Evolutionary conservation across 139 green algal species (phyloP).

Genomic region (Medakamo hakoo): DNA sequence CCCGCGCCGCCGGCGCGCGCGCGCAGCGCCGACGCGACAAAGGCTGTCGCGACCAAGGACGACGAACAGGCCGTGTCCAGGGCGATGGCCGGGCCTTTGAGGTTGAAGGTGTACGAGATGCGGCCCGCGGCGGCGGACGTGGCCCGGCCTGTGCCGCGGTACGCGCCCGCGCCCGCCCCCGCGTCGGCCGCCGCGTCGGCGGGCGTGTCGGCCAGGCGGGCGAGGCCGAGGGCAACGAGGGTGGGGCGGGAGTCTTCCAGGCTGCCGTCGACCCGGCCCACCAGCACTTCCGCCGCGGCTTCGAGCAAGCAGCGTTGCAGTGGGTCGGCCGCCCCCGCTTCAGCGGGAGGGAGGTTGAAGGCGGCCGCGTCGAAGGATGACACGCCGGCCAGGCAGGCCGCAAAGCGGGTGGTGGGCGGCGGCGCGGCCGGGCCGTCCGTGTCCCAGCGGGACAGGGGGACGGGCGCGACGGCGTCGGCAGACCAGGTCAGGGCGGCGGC

Average conservation of each 20-base stretch:
- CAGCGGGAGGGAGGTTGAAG: conserved; percentile 32
- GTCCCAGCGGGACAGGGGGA: conserved; percentile 32
- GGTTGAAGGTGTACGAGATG: conserved; percentile 32
- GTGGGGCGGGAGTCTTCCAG: no score
- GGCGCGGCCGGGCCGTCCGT: conserved; percentile 1
- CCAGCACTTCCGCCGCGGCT: conserved; percentile 23
- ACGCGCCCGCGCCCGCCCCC: conserved; percentile 1
- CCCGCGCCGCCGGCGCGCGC: conserved; percentile 8
- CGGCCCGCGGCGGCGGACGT: conserved; percentile 31
- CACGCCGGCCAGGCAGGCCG: conserved; percentile 14
- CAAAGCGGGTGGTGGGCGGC: conserved; percentile 13
- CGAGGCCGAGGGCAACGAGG: no score
- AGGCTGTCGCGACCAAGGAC: conserved; percentile 50
- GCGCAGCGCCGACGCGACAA: conserved; percentile 23
- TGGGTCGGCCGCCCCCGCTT: conserved; percentile 50
- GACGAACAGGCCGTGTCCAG: conserved; percentile 71
- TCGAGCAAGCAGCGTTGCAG: conserved; percentile 51
- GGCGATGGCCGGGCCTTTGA: conserved; percentile 24
- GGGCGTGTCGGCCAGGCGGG: neutral
- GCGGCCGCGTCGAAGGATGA: conserved; percentile 42
- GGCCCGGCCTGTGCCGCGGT: conserved; percentile 20
- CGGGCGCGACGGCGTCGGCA: conserved; percentile 12
- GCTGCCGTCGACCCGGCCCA: no score
- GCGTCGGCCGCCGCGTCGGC: neutral
- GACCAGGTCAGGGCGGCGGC: no score